Evolutionary conservation across 225 moss, liverwort and hornwort genomes (phyloP), one percentile per base, ranked within the genome.

Genomic region (Polytrichum commune): DNA sequence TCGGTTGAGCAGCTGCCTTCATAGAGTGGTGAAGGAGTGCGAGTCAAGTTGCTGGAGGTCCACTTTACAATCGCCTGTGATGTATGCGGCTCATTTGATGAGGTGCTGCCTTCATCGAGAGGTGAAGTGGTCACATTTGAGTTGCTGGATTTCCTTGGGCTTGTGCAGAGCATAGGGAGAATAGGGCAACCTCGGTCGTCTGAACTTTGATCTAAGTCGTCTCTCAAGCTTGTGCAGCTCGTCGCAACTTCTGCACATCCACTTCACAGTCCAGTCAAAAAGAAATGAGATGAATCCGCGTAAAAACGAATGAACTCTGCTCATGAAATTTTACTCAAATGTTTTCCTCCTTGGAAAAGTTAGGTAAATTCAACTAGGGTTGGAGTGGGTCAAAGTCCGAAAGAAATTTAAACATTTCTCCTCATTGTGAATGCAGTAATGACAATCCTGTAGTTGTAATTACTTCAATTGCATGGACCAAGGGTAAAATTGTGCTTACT

Each of bases 221-320:
- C 82, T 75, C 60, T 53, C 60, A 85, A 0, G 33, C 46, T 60
- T 24, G 25, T 61, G 46, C 24, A 82, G 66, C 82, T 82, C 64
- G 86, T 82, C 27, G 80, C 67, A 73, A 74, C 79, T 69, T 86
- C 86, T 86, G 79, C 80, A 80, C 30, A 35, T 62, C 26, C 61
- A 79, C 66, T 78, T 69, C 55, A 29, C 10, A 29, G 32, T 57
- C 13, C 35, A 29, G 69, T 57, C 60, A 57, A 66, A 66, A 66
- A 30, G 30, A 66, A 20, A 20, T 46, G 19, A 35, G 66, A 66
- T 66, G 66, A 24, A 60, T 23, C n/a, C 27, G 27, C 7, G 18
- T 27, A 18, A 28, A 23, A 55, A 1, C 19, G 18, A 69, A 55
- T 65, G 4, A 46, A 46, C 46, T 46, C 64, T 65, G 27, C 19